Evolutionary conservation across 176 grass and related monocot genomes (phyloP), one percentile per base, ranked within the genome.

Genomic region (Oryza brachyantha): DNA sequence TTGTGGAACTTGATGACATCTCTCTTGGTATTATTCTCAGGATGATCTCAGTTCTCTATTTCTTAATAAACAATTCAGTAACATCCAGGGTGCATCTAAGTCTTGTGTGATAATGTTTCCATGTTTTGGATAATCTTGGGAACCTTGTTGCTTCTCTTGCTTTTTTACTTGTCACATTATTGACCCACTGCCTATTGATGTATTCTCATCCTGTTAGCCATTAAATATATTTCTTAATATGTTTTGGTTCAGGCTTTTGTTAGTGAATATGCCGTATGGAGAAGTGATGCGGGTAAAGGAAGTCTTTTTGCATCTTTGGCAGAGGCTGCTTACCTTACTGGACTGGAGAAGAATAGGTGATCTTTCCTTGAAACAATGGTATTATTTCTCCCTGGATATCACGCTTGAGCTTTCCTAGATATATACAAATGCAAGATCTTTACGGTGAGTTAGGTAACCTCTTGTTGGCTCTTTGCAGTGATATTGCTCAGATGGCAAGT

Each of bases 241-340:
- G 26, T 54, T 64, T 42, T 70, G 69, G 29, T 61, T 59, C 83
- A 98, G 95, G 92, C 87, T 78, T 98, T 98, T 87, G 92, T 98
- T 37, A 98, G 95, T 74, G 89, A 98, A 52, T 98, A 98, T 34
- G 95, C 95, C 85, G 95, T 97, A 69, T 85, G 81, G 64, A 86
- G 86, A 82, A 83, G 63, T 10, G 95, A 97, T 76, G 87, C 82
- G 6, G 92, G 95, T 37, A 92, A 50, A 41, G 95, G 95, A 80
- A 98, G 89, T 69, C 89, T 98, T 73, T 83, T 98, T 66, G 92
- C 89, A 80, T 88, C 95, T 59, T 76, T 98, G 74, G 95, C 84
- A 66, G 95, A 98, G 60, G 95, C 95, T 77, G 95, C 82, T 71
- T 98, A 94, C 72, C 92, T 98, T 41, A 98, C 91, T 62, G 95